Evolutionary conservation across 208 protist genomes (phyloP), one percentile per base, ranked within the genome.

Genomic region (Angomonas ambiguus): DNA sequence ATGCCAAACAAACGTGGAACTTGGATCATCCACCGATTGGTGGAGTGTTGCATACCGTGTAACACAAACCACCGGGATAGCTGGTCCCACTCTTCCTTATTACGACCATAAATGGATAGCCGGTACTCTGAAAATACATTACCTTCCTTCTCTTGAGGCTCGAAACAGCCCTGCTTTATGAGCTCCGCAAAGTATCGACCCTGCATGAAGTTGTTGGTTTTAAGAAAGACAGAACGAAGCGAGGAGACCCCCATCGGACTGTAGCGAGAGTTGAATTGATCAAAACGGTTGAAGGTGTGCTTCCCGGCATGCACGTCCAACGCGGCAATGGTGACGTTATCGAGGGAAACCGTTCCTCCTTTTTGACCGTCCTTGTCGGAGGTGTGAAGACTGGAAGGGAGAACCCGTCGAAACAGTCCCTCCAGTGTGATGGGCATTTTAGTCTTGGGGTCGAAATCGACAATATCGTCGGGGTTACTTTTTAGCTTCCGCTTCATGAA

Each of bases 21-120:
- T 74, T 99, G 98, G 25, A 99, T 90, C 65, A 99, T 88, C 98
- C 98, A 99, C 27, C 93, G 72, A 58, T 97, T 96, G 57, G 98
- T 98, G 18, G 72, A 72, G 60, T 92, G 95, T 30, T 85, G 85
- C 71, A 99, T 78, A 31, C 87, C 76, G 73, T 99, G 88, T 49
- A 88, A 71, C 55, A 85, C 74, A 42, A 92, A 85, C 88, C 91
- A 96, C 16, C 71, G 51, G 31, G 88, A 76, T 31, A 96, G 77
- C 4, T 69, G 62, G 25, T 85, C 76, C 87, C 91, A 96, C 71
- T 96, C 91, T 20, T 65, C 35, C 30, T 32, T 57, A 2, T 48
- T 16, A 25, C 79, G 71, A 6, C 91, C 91, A 68, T 93, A 94
- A 51, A 96, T 88, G 69, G 91, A 93, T 30, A 96, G 71, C 3